Evolutionary conservation across 169 alveolate species (phyloP), one percentile per base, ranked within the genome.

Genomic region (Toxoplasma gondii): DNA sequence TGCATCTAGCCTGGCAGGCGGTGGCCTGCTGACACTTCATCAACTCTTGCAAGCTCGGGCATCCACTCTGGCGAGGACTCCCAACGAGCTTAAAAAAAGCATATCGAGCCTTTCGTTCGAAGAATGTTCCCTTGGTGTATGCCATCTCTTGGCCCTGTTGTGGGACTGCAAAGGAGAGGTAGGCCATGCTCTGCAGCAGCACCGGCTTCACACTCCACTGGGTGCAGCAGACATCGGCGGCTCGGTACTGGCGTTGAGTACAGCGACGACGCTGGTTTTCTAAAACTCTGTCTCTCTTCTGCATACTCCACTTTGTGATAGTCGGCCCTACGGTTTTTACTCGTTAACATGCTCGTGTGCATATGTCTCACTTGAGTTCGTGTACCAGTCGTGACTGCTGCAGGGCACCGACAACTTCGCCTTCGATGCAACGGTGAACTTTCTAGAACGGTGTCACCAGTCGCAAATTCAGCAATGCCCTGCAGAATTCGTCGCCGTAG

Each of bases 381-480:
- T 22, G 74, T 19, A 1, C 74, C 74, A 22, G 31, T 64, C n/a
- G 22, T 64, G 74, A 22, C 31, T 27, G 7, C n/a, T 64, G n/a
- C 74, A 64, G 74, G 74, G 7, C 34, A 22, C 1, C 74, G 74
- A 64, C 34, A 64, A 4, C 7, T n/a, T 78, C n/a, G 86, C 86
- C 22, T 78, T 78, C 43, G 45, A 78, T 16, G 86, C 39, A 10
- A 78, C 86, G 44, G 22, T 78, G 44, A 38, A 78, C 39, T 38
- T 78, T 19, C 86, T 78, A n/a, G 86, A 29, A 78, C 39, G 43
- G 44, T 78, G 86, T 27, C 49, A 31, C 39, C 39, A 19, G 27
- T n/a, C 39, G 1, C 86, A 78, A n/a, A 78, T 78, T 78, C 86
- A 78, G 86, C 86, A n/a, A 45, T 78, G 86, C n/a, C 44, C 86